Conservation (phyloP, 2,329 filamentous ascomycete species). For the Ascochyta pisi region DNA sequence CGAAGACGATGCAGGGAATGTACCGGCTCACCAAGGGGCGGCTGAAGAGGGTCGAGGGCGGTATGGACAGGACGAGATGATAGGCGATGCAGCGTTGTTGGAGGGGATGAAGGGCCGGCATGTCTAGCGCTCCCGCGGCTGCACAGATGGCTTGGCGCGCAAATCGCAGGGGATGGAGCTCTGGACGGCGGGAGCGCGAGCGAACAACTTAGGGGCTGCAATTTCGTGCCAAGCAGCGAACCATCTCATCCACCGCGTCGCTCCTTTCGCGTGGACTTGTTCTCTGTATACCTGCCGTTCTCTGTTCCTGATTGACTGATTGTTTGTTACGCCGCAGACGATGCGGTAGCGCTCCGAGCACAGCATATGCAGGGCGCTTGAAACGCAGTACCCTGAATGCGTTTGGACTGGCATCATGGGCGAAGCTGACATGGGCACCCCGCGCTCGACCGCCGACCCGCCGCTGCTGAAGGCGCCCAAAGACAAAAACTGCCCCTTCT, state of each 20-base stretch:
- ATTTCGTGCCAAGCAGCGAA: constrained; percentile 26
- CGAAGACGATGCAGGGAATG: constrained; percentile 53
- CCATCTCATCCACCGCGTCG: constrained; percentile 23
- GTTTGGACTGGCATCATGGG: constrained; percentile 29
- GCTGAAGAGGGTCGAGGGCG: constrained; percentile 45
- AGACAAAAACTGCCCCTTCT: constrained; percentile 89
- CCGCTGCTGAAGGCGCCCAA: constrained; percentile 65
- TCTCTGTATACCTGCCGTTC: neutral
- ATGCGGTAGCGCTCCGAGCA: constrained; percentile 34
- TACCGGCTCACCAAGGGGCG: constrained; percentile 46
- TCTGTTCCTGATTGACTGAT: constrained; percentile 10
- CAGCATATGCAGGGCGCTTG: constrained; percentile 18
- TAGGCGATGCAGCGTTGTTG: constrained; percentile 1
- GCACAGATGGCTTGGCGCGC: constrained; percentile 26
- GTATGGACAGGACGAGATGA: constrained; percentile 37
- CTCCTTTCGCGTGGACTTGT: constrained; percentile 33
- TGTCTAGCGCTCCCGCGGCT: constrained; percentile 23
- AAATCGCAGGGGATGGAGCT: constrained; percentile 27
- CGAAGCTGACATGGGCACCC: constrained; percentile 43
- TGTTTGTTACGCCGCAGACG: constrained; percentile 24
- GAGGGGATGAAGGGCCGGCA: constrained; percentile 11
- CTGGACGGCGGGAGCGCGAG: constrained; percentile 17
- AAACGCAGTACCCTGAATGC: constrained; percentile 22
- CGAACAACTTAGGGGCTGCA: constrained; percentile 28
- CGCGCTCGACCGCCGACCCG: constrained; percentile 16